Evolutionary conservation across 768 basidiomycete genomes (phyloP).

Genomic region (Royoungia palumana): DNA sequence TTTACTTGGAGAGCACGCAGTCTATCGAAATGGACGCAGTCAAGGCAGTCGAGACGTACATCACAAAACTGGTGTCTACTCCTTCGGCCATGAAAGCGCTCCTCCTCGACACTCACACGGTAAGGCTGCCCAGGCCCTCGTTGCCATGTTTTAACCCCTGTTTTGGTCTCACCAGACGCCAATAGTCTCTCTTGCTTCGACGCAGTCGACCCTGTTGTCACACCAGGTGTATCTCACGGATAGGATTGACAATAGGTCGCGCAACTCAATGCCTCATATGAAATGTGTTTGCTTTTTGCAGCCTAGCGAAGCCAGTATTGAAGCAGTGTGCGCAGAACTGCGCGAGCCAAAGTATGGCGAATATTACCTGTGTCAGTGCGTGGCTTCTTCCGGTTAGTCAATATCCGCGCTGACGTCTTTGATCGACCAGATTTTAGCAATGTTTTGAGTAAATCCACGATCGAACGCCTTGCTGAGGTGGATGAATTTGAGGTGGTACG

Average conservation of each 20-base stretch:
- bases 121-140: conserved; percentile 36
- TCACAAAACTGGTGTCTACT: conserved; percentile 81
- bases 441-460: conserved; percentile 80
- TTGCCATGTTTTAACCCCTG: background rate
- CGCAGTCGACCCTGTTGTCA: conserved; percentile 87
- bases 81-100: conserved; percentile 94
- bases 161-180: conserved; percentile 63
- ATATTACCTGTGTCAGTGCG: conserved; percentile 98
- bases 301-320: conserved; percentile 76
- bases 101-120: conserved; percentile 91
- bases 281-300: conserved; percentile 95
- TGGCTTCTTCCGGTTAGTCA: conserved; percentile 44
- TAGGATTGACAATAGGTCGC: conserved; percentile 89
- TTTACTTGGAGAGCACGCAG: background rate
- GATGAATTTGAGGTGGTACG: conserved; percentile 96
- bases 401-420: conserved; percentile 15
- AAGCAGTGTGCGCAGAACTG: conserved; percentile 79
- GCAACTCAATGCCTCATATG: conserved; percentile 93
- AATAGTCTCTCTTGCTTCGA: conserved; percentile 90
- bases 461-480: conserved; percentile 89
- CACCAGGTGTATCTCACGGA: conserved; percentile 99
- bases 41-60: conserved; percentile 93
- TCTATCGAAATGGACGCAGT: conserved; percentile 78
- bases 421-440: conserved; percentile 84
- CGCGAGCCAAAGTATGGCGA: conserved; percentile 92